Evolutionary conservation across 2,329 filamentous ascomycete genomes (phyloP).

Genomic region (Septoria linicola): DNA sequence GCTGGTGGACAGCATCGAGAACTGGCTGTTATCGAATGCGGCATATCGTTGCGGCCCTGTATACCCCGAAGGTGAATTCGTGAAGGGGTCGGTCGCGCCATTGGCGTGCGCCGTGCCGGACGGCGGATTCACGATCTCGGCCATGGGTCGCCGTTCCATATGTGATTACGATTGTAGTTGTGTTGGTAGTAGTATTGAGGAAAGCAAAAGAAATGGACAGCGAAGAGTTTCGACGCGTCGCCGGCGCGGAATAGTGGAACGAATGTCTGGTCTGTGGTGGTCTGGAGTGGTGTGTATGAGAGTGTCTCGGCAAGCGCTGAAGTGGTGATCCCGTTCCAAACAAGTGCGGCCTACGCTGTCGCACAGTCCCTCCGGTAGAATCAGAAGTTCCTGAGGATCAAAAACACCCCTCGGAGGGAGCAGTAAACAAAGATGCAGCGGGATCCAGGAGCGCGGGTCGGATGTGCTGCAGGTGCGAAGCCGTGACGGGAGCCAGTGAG

Average conservation of each 20-base stretch:
- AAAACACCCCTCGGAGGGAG: no score
- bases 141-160: constrained; percentile 39
- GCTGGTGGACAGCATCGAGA: constrained; percentile 70
- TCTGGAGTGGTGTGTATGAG: neutral
- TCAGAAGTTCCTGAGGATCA: no score
- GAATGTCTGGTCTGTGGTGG: constrained; percentile 17
- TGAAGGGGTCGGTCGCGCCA: constrained; percentile 47
- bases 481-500: no score
- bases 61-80: constrained; percentile 35
- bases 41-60: constrained; percentile 66
- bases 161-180: constrained; percentile 5
- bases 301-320: constrained; percentile 22
- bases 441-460: no score
- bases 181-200: constrained; percentile 4
- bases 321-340: no score
- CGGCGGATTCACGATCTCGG: constrained; percentile 43
- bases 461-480: no score
- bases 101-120: constrained; percentile 44
- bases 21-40: constrained; percentile 72
- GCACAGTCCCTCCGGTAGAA: no score
- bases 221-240: neutral
- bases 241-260: constrained; percentile 15
- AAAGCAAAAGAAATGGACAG: constrained; percentile 9
- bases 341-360: no score
- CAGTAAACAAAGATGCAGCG: no score